Percentiles rank a stretch among this genome's conserved stretches.
These are phyloP conservation scores for Xylaria sp. DNA, from an alignment of 2,329 filamentous ascomycete genomes.

Conservation along the genomic window DNA sequence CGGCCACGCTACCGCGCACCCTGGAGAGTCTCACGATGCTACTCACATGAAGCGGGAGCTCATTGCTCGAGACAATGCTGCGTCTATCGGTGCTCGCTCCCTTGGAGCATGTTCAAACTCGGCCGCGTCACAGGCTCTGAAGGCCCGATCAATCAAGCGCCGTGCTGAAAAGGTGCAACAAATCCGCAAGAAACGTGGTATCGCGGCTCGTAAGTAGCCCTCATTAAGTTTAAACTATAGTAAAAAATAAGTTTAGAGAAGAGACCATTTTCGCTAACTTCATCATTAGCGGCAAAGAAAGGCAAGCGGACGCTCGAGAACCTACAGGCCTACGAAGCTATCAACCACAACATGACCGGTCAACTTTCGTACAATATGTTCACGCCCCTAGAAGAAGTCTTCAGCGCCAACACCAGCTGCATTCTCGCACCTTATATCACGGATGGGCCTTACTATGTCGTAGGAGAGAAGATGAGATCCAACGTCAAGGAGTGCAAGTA, in stretches of 20 bases:
- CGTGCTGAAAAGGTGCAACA: slow-evolving; percentile 47
- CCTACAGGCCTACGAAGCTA: slow-evolving; percentile 42
- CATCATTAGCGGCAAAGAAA: slow-evolving; percentile 37
- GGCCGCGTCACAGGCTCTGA: slow-evolving; percentile 46
- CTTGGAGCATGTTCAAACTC: slow-evolving; percentile 48
- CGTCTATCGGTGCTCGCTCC: slow-evolving; percentile 44
- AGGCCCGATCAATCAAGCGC: slow-evolving; percentile 48
- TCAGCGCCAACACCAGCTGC: slow-evolving; percentile 45
- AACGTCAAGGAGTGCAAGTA: slow-evolving; percentile 50
- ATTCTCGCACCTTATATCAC: slow-evolving; percentile 45
- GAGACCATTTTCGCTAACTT: not conserved
- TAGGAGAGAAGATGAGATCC: slow-evolving; percentile 52
- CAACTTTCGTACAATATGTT: slow-evolving; percentile 24
- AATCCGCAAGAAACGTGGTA: slow-evolving; percentile 46
- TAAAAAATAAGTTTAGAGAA: not conserved
- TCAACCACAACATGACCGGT: slow-evolving; percentile 44
- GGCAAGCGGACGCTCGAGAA: slow-evolving; percentile 43
- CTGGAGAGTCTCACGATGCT: slow-evolving; percentile 41
- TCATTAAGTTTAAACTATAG: not conserved
- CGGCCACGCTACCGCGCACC: slow-evolving; percentile 40
- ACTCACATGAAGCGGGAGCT: slow-evolving; percentile 43
- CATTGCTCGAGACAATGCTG: slow-evolving; percentile 41
- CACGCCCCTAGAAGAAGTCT: slow-evolving; percentile 43
- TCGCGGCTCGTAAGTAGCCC: slow-evolving; percentile 36
- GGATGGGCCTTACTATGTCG: slow-evolving; percentile 50